A percentile compares a stretch with the other conserved stretches of the same genome.
Evolutionary conservation across 2,329 filamentous ascomycete genomes (phyloP).

Genomic region (Grosmannia clavigera): DNA sequence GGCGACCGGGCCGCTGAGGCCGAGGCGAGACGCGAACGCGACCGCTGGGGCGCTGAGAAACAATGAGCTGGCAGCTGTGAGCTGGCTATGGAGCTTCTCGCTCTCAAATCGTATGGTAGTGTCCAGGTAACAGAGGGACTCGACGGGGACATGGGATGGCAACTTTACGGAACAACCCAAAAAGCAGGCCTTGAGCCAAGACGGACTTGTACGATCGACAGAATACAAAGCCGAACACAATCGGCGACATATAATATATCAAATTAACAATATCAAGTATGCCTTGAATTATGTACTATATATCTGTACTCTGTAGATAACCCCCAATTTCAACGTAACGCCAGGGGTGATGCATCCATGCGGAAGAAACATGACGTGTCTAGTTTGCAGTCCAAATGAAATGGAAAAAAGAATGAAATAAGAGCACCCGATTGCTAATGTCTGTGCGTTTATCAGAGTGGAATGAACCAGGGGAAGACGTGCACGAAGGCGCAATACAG

Average conservation of each 20-base stretch:
- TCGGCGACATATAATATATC: neutral
- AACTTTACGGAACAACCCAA: neutral
- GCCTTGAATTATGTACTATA: neutral
- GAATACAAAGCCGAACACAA: neutral
- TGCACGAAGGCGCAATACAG: neutral
- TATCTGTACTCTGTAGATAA: neutral
- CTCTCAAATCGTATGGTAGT: too few species aligned
- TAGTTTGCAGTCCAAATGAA: neutral
- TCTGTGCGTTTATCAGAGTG: neutral
- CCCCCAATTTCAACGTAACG: neutral
- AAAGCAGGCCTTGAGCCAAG: neutral
- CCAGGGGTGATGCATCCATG: neutral
- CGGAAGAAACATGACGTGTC: neutral
- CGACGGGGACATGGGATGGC: too few species aligned
- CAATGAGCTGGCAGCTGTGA: neutral
- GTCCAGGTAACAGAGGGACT: too few species aligned
- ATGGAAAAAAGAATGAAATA: neutral
- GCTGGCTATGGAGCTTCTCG: too few species aligned
- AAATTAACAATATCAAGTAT: neutral
- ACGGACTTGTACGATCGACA: neutral
- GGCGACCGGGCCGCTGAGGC: conserved; percentile 39
- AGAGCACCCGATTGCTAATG: neutral
- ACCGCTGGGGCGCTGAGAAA: conserved; percentile 31
- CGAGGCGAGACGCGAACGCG: conserved; percentile 32
- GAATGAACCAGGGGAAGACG: neutral